phyloP scores from a whole-genome alignment of 2,329 filamentous ascomycete species.

The Diaporthe caulivora region DNA sequence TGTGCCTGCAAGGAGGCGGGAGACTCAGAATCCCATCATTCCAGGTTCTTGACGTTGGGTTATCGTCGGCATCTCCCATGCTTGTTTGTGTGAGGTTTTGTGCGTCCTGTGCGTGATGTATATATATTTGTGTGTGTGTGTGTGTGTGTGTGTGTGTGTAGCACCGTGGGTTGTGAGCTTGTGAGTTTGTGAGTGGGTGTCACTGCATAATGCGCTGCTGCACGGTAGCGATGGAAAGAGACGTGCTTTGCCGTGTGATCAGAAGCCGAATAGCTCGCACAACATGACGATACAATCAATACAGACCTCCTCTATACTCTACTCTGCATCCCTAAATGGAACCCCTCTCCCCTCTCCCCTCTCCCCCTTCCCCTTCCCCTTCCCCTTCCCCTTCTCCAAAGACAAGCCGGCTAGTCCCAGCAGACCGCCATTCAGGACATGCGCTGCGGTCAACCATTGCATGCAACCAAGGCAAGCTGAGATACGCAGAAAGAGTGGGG shows the following conservation, averaged over 20 bases:
- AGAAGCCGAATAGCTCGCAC: background rate
- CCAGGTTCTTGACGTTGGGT: constrained; percentile 27
- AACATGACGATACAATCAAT: background rate
- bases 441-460: background rate
- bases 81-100: background rate
- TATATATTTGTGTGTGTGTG: too few relatives aligned
- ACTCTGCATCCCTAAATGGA: too few relatives aligned
- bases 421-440: constrained; percentile 23
- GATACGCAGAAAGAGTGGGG: constrained; percentile 11
- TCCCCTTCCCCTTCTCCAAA: background rate
- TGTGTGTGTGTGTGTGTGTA: background rate
- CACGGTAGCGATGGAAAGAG: background rate
- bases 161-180: background rate
- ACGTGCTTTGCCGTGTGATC: constrained; percentile 24
- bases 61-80: background rate
- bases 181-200: background rate
- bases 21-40: constrained; percentile 30
- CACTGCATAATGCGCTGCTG: background rate
- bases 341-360: too few relatives aligned
- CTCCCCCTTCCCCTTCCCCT: background rate
- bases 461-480: constrained; percentile 20
- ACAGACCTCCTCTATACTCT: too few relatives aligned
- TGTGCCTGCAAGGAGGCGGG: constrained; percentile 20
- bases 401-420: constrained; percentile 20
- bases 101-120: too few relatives aligned